phyloP scores from a whole-genome alignment of 2,329 filamentous ascomycete species.

The Cordyceps fumosorosea region DNA sequence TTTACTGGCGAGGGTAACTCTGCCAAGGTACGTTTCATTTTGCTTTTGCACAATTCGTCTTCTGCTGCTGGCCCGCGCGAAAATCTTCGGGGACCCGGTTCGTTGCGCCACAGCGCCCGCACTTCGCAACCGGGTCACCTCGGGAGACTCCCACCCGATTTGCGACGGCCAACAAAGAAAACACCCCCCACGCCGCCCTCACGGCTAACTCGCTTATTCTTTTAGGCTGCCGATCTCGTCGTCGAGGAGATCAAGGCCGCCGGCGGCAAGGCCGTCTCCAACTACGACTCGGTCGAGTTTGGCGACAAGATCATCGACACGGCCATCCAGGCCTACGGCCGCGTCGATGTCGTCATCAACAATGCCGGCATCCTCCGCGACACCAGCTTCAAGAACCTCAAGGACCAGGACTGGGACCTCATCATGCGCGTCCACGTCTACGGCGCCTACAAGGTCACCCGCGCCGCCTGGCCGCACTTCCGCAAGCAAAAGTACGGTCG shows the following conservation, averaged over 20 bases:
- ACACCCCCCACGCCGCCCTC: not conserved
- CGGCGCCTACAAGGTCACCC: slow-evolving; percentile 91
- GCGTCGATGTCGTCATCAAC: slow-evolving; percentile 93
- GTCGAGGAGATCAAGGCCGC: slow-evolving; percentile 77
- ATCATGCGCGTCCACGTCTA: slow-evolving; percentile 88
- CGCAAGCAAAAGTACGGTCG: slow-evolving; percentile 97
- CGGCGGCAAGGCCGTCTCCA: slow-evolving; percentile 93
- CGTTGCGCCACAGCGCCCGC: not conserved
- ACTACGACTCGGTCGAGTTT: slow-evolving; percentile 92
- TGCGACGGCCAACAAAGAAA: not conserved
- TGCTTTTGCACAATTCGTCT: not conserved
- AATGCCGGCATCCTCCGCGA: slow-evolving; percentile 95
- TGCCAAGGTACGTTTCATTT: slow-evolving; percentile 58
- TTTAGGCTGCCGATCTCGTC: slow-evolving; percentile 72
- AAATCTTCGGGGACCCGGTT: not conserved
- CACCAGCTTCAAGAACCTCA: slow-evolving; percentile 98
- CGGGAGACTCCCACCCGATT: not conserved
- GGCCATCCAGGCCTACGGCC: slow-evolving; percentile 72
- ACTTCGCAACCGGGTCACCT: not conserved
- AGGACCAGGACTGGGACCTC: slow-evolving; percentile 92
- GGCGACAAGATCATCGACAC: slow-evolving; percentile 93
- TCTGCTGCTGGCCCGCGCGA: not conserved
- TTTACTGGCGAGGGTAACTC: slow-evolving; percentile 90
- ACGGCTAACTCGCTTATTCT: slow-evolving; percentile 18
- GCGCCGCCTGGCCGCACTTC: slow-evolving; percentile 95